Conservation (phyloP, 2,329 filamentous ascomycete genomes). For the Pseudogymnoascus verrucosus region DNA sequence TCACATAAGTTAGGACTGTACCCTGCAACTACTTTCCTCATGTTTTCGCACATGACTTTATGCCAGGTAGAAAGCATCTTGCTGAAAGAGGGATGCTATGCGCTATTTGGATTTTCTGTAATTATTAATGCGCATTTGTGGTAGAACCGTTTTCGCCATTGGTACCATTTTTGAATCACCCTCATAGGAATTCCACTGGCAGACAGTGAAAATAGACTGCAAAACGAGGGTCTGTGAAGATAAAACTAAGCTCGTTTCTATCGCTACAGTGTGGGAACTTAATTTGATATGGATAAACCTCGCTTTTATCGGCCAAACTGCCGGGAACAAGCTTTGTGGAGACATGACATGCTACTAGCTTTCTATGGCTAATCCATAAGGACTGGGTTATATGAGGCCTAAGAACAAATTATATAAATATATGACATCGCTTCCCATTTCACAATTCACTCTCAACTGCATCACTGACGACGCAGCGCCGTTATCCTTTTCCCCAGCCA, state of each 20-base stretch:
- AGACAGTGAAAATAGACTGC: neutral
- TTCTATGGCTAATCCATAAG: neutral
- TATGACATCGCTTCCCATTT: neutral
- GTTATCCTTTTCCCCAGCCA: neutral
- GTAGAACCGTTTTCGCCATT: neutral
- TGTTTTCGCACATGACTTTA: neutral
- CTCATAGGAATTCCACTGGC: neutral
- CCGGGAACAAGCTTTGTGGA: slow-evolving; percentile 2
- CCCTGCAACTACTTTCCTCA: neutral
- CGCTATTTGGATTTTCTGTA: neutral
- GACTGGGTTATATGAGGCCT: neutral
- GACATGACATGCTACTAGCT: neutral
- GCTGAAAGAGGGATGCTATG: neutral
- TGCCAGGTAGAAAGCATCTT: neutral
- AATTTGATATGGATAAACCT: neutral
- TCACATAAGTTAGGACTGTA: neutral
- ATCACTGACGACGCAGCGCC: neutral
- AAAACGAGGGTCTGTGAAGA: neutral
- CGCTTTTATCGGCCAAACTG: neutral
- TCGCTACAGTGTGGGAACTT: neutral
- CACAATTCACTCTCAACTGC: neutral
- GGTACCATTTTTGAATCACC: neutral
- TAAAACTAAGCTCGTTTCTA: neutral
- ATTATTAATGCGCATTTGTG: neutral
- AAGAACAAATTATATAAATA: neutral